phyloP scores from a whole-genome alignment of 768 basidiomycete genomes.

The Rickenella mellea region DNA sequence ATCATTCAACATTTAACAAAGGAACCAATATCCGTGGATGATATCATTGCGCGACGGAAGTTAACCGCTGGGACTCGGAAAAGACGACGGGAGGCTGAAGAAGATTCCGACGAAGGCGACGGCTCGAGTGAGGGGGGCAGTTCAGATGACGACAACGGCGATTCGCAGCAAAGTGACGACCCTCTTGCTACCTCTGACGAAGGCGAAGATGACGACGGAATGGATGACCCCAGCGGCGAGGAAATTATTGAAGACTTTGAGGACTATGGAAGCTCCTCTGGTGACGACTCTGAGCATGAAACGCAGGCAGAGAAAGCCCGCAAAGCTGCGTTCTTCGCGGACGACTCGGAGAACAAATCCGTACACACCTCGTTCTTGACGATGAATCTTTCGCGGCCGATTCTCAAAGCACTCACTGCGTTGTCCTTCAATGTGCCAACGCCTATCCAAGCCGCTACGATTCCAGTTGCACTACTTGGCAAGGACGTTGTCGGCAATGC shows the following conservation, averaged over 20 bases:
- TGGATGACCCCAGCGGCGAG: slow-evolving; percentile 11
- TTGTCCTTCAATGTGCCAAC: slow-evolving; percentile 80
- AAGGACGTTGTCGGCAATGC: slow-evolving; percentile 95
- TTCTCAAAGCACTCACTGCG: slow-evolving; percentile 82
- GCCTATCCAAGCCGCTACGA: slow-evolving; percentile 90
- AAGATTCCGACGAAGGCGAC: slow-evolving; percentile 20
- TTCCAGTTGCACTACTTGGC: slow-evolving; percentile 88
- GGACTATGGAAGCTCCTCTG: slow-evolving; percentile 40
- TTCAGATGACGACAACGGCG: slow-evolving; percentile 26
- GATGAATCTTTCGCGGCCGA: slow-evolving; percentile 93
- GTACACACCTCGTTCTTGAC: slow-evolving; percentile 75
- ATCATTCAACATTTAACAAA: slow-evolving; percentile 18
- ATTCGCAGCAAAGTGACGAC: slow-evolving; percentile 24
- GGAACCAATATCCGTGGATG: slow-evolving; percentile 82
- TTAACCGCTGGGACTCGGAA: slow-evolving; percentile 55
- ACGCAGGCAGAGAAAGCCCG: slow-evolving; percentile 52
- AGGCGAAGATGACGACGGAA: slow-evolving; percentile 21
- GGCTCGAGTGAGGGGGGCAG: slow-evolving; percentile 16
- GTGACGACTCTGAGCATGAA: slow-evolving; percentile 52
- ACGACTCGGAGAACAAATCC: slow-evolving; percentile 21
- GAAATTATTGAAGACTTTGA: slow-evolving; percentile 19
- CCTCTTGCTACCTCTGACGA: slow-evolving; percentile 34
- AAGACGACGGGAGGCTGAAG: slow-evolving; percentile 25
- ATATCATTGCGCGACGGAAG: slow-evolving; percentile 76
- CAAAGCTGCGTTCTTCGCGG: slow-evolving; percentile 85